Evolutionary conservation across 768 basidiomycete genomes (phyloP), one percentile per base, ranked within the genome.

Genomic region (Psilocybe cubensis): DNA sequence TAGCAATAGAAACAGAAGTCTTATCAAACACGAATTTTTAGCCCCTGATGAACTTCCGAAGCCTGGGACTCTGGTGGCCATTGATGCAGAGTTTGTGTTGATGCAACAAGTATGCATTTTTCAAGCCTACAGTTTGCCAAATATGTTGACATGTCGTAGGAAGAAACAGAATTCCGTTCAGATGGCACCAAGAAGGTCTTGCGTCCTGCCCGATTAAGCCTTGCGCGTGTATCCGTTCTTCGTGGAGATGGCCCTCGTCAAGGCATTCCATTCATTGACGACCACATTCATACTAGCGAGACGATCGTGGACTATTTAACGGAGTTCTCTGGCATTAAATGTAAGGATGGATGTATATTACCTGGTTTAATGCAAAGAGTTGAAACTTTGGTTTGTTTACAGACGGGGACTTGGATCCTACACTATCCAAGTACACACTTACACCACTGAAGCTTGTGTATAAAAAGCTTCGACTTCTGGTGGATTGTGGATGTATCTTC

Each of bases 401-500:
- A 98, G 96, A 84, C 61, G 97, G 97, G 9, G 97, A 99, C 69
- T 79, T 99, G 49, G 94, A 98, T 68, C 92, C 92, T 8, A 78
- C 83, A 54, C 74, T 85, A 35, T 96, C 96, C 2, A 83, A 82
- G 5, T 85, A 97, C 69, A 97, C 96, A 0, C 78, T 98, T 44
- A 97, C 96, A 1, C 96, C 97, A 0, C 76, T 98, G 56, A 99
- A 99, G 67, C 83, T 96, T n/a, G 97, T 95, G 2, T 99, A 98
- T 77, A 98, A 98, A 80, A 99, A 99, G 70, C 77, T 99, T 11
- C 86, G 97, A 2, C 73, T 96, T 18, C 79, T 98, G 4, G 95
- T 98, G 18, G 97, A 99, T 69, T 81, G 89, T 21, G 95, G 96
- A 4, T 99, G 97, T 68, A 91, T 94, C 56, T 99, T 99, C 69